A percentile compares a stretch with the other conserved stretches of the same genome.
Conservation (phyloP, 1,139 yeast species). For the Pichia sp. region DNA sequence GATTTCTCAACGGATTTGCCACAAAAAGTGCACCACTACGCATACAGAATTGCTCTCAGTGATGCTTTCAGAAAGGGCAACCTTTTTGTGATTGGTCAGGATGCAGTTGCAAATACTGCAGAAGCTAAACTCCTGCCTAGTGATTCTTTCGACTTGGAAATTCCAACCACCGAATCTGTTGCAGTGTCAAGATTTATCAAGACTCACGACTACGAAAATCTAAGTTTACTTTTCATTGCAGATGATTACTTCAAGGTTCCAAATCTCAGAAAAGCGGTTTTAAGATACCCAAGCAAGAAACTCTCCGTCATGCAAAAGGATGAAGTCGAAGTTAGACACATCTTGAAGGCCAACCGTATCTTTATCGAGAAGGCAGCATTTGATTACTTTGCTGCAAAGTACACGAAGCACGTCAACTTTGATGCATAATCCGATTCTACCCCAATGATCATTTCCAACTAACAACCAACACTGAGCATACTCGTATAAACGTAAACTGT, state of each 20-base stretch:
- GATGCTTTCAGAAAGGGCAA: slow-evolving; percentile 72
- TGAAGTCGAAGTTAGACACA: slow-evolving; percentile 75
- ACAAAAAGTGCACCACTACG: slow-evolving; percentile 61
- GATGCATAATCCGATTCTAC: no score
- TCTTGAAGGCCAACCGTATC: slow-evolving; percentile 73
- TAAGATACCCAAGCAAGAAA: slow-evolving; percentile 37
- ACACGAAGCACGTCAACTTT: slow-evolving; percentile 14
- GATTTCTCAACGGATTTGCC: slow-evolving; percentile 86
- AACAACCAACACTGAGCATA: no score
- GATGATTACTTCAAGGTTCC: slow-evolving; percentile 37
- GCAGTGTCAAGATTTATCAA: slow-evolving; percentile 56
- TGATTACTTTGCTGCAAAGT: slow-evolving; percentile 36
- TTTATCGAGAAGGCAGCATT: slow-evolving; percentile 71
- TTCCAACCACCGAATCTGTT: slow-evolving; percentile 22
- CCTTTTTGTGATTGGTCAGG: slow-evolving; percentile 55
- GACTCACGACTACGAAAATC: slow-evolving; percentile 44
- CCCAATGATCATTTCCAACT: no score
- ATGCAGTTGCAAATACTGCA: background rate
- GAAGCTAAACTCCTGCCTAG: slow-evolving; percentile 12
- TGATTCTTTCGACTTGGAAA: slow-evolving; percentile 23
- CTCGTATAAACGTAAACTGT: no score
- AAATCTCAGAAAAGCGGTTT: slow-evolving; percentile 47
- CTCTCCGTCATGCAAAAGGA: slow-evolving; percentile 69
- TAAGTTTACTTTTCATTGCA: slow-evolving; percentile 63
- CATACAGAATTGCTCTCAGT: slow-evolving; percentile 75